Conservation (phyloP, 371 early-diverging fungal genomes). For the Fennellomyces sp. region DNA sequence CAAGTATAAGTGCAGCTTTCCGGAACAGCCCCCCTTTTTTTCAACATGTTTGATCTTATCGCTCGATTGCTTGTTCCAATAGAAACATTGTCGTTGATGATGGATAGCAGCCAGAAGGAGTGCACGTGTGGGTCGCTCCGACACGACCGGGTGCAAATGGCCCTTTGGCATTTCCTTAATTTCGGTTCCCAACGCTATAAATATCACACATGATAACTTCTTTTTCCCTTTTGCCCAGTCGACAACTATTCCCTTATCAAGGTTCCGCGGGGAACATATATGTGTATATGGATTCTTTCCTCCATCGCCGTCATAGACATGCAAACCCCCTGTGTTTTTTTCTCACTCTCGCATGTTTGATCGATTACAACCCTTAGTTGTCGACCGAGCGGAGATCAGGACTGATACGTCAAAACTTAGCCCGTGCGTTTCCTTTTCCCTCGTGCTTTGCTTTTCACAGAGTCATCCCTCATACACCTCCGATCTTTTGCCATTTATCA, state of each 20-base stretch:
- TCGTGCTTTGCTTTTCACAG: not conserved
- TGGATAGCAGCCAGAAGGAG: not conserved
- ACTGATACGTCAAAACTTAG: not conserved
- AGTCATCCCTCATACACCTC: not conserved
- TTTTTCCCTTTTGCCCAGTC: no score
- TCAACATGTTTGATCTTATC: no score
- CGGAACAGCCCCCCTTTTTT: not conserved
- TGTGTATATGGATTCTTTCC: not conserved
- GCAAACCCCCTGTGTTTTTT: not conserved
- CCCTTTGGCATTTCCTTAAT: not conserved
- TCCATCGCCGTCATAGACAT: no score
- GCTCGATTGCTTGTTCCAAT: no score
- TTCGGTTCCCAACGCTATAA: conserved; percentile 3
- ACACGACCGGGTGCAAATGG: no score
- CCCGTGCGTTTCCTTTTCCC: conserved; percentile 1
- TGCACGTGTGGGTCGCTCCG: not conserved
- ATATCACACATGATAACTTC: no score
- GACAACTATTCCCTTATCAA: no score
- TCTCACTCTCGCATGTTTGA: not conserved
- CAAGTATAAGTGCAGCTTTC: no score
- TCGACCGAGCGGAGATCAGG: not conserved
- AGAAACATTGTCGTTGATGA: no score
- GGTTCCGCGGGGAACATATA: not conserved
- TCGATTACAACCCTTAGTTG: not conserved
- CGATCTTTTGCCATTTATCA: not conserved